These are phyloP conservation scores for Chytriomyces confervae DNA, from an alignment of 192 early-diverging fungal species.

Conservation along the genomic window DNA sequence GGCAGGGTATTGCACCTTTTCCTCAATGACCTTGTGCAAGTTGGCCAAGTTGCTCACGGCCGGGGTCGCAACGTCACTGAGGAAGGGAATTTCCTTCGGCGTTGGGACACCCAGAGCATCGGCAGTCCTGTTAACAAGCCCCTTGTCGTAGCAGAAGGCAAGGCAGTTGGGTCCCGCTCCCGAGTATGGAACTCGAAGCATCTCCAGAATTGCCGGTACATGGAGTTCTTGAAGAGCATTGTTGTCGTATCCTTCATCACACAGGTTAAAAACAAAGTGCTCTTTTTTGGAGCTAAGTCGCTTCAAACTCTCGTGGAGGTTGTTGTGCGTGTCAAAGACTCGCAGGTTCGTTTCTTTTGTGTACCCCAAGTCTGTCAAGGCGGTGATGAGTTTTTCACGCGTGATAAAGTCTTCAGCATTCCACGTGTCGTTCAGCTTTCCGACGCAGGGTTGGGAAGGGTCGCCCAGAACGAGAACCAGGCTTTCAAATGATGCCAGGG, in stretches of 20 bases:
- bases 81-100: constrained; percentile 53
- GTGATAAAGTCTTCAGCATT: constrained; percentile 61
- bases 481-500: constrained; percentile 10
- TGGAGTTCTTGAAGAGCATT: constrained; percentile 63
- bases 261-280: constrained; percentile 59
- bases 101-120: constrained; percentile 60
- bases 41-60: constrained; percentile 29
- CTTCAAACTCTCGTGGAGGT: constrained; percentile 24
- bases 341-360: constrained; percentile 32
- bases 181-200: constrained; percentile 56
- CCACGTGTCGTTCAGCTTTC: constrained; percentile 66
- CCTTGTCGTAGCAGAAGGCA: constrained; percentile 64
- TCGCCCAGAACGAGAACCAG: constrained; percentile 59
- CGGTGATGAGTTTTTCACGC: constrained; percentile 46
- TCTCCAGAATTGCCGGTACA: constrained; percentile 60
- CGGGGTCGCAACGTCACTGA: constrained; percentile 35
- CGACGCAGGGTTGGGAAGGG: constrained; percentile 52
- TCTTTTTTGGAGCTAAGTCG: constrained; percentile 29
- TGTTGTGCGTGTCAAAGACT: constrained; percentile 47
- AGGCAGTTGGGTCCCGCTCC: constrained; percentile 64
- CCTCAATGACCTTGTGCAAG: constrained; percentile 34
- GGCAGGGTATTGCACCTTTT: constrained; percentile 54
- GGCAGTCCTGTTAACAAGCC: constrained; percentile 59
- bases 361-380: constrained; percentile 46
- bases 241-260: constrained; percentile 65